Conservation (phyloP, 2,329 filamentous ascomycete species). For the Trichoderma sp. region DNA sequence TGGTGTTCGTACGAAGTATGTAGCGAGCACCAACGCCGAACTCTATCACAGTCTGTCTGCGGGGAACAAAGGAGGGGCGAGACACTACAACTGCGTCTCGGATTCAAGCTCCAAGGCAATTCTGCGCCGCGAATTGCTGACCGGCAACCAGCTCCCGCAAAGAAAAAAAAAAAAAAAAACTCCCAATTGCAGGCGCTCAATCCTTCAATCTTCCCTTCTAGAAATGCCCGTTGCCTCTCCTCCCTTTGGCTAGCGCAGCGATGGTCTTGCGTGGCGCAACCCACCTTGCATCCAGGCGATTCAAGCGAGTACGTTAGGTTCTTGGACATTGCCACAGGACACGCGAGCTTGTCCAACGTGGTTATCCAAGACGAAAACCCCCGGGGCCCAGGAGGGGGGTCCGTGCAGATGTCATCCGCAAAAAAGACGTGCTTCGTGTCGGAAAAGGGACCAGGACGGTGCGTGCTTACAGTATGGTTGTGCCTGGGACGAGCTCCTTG, state of each 20-base stretch:
- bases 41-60: too few species aligned
- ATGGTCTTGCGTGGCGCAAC: background rate
- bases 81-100: background rate
- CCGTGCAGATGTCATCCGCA: background rate
- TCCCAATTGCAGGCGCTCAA: background rate
- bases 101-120: background rate
- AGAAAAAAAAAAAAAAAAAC: too few species aligned
- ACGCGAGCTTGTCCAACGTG: conserved; percentile 17
- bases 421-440: background rate
- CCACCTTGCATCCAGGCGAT: background rate
- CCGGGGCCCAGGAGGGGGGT: background rate
- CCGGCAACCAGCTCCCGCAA: background rate
- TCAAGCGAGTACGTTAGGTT: background rate
- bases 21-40: background rate
- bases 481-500: too few species aligned
- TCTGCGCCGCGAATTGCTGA: background rate
- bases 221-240: background rate
- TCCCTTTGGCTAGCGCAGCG: background rate
- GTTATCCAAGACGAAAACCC: background rate
- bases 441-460: background rate
- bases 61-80: background rate
- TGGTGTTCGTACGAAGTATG: background rate
- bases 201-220: background rate
- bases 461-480: background rate
- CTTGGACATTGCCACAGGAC: conserved; percentile 2